Evolutionary conservation across 2,329 filamentous ascomycete species (phyloP).

Genomic region (Cladosporium sp.): DNA sequence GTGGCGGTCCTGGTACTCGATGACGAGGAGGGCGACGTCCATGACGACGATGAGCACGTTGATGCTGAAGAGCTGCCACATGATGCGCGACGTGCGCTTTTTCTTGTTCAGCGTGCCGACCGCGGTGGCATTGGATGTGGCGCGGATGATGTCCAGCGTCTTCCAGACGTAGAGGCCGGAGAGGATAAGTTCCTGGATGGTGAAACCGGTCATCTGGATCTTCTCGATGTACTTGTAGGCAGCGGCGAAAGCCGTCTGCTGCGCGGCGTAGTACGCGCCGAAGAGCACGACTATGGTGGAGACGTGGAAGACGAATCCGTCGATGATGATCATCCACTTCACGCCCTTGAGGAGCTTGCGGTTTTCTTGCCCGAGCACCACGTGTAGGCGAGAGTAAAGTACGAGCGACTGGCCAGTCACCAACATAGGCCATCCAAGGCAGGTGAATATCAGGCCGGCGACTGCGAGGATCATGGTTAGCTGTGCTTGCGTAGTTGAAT

Average conservation of each 20-base stretch:
- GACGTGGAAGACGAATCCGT: conserved; percentile 55
- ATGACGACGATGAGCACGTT: conserved; percentile 40
- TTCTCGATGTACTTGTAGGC: conserved; percentile 47
- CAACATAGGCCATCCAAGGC: conserved; percentile 57
- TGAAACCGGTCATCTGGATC: conserved; percentile 46
- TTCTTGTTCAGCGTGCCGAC: not conserved
- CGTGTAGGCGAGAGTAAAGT: conserved; percentile 62
- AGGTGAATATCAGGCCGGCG: conserved; percentile 26
- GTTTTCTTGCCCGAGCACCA: conserved; percentile 50
- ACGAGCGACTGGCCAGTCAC: conserved; percentile 64
- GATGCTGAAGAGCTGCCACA: conserved; percentile 39
- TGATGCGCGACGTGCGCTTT: conserved; percentile 28
- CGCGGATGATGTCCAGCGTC: conserved; percentile 22
- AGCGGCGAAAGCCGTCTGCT: conserved; percentile 22
- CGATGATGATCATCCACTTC: conserved; percentile 58
- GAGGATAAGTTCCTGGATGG: conserved; percentile 40
- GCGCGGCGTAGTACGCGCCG: conserved; percentile 46
- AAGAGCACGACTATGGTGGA: conserved; percentile 55
- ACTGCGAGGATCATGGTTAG: conserved; percentile 3
- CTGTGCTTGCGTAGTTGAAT: not conserved
- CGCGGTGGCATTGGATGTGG: not conserved
- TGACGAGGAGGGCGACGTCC: conserved; percentile 36
- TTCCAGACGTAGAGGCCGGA: conserved; percentile 31
- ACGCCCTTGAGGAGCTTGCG: conserved; percentile 50
- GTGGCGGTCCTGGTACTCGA: conserved; percentile 33